phyloP scores from a whole-genome alignment of 805 yeast genomes.

The Wickerhamiella hasegawae region DNA sequence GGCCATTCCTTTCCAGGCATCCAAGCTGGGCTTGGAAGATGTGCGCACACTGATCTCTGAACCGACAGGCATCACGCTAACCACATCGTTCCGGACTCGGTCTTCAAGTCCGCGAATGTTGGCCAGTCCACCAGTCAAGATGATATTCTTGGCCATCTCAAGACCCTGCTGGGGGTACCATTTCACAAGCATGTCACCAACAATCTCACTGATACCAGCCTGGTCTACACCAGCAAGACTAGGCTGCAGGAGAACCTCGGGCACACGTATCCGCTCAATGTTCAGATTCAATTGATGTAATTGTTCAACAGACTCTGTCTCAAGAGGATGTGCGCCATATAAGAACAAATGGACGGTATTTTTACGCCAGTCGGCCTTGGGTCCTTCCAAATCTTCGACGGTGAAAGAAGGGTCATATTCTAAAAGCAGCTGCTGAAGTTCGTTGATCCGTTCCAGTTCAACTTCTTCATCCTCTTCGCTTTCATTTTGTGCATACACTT shows the following conservation, averaged over 20 bases:
- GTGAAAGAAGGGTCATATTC: slow-evolving; percentile 76
- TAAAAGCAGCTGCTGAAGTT: slow-evolving; percentile 56
- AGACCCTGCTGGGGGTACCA: slow-evolving; percentile 30
- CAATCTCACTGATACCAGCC: slow-evolving; percentile 76
- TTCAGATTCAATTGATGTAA: slow-evolving; percentile 84
- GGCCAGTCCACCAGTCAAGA: slow-evolving; percentile 78
- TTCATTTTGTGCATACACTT: slow-evolving; percentile 69
- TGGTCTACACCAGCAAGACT: slow-evolving; percentile 89
- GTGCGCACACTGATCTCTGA: slow-evolving; percentile 41
- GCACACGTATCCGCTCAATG: slow-evolving; percentile 79
- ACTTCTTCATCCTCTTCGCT: slow-evolving; percentile 65
- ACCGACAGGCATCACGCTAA: slow-evolving; percentile 52
- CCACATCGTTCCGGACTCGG: slow-evolving; percentile 56
- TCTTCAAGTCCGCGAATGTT: slow-evolving; percentile 45
- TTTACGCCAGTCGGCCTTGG: slow-evolving; percentile 71
- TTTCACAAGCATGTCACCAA: slow-evolving; percentile 40
- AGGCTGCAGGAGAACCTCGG: slow-evolving; percentile 87
- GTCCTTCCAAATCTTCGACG: slow-evolving; percentile 68
- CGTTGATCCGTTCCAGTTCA: slow-evolving; percentile 27
- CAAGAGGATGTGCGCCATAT: slow-evolving; percentile 79
- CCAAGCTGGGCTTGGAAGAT: slow-evolving; percentile 55
- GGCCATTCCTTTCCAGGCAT: slow-evolving; percentile 93
- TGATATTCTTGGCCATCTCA: slow-evolving; percentile 40
- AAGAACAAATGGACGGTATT: slow-evolving; percentile 67
- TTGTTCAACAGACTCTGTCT: slow-evolving; percentile 68